Conservation (phyloP, 2,329 filamentous ascomycete species). For the Cercospora beticola region DNA sequence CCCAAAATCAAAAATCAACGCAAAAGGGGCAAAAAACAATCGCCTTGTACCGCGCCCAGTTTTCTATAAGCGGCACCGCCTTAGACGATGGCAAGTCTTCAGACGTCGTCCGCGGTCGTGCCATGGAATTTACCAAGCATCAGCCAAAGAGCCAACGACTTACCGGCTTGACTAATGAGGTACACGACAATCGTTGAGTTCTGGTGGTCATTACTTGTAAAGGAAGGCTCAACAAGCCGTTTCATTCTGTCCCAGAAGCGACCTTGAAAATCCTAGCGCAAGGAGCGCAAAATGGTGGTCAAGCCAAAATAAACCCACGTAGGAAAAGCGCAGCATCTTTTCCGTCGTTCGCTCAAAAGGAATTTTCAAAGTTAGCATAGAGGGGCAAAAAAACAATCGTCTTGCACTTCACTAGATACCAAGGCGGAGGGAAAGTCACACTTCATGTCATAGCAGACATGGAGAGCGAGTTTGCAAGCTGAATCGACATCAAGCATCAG, state of each 20-base stretch:
- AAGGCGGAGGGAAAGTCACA: no score
- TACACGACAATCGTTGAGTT: background rate
- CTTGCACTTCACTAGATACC: background rate
- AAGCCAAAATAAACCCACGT: background rate
- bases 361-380: background rate
- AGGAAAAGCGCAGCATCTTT: background rate
- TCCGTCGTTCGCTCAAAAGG: background rate
- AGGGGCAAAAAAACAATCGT: background rate
- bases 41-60: background rate
- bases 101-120: background rate
- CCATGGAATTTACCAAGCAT: background rate
- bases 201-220: background rate
- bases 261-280: background rate
- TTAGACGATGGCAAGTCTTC: background rate
- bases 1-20: background rate
- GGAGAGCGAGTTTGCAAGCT: background rate
- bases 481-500: background rate
- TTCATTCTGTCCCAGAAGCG: background rate
- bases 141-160: background rate
- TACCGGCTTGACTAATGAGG: background rate
- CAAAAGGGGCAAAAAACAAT: background rate
- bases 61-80: background rate
- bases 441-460: background rate
- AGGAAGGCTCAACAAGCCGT: background rate
- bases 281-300: background rate